These are phyloP conservation scores for Pythium coloratum DNA, from an alignment of 352 stramenopile species.

Conservation along the genomic window DNA sequence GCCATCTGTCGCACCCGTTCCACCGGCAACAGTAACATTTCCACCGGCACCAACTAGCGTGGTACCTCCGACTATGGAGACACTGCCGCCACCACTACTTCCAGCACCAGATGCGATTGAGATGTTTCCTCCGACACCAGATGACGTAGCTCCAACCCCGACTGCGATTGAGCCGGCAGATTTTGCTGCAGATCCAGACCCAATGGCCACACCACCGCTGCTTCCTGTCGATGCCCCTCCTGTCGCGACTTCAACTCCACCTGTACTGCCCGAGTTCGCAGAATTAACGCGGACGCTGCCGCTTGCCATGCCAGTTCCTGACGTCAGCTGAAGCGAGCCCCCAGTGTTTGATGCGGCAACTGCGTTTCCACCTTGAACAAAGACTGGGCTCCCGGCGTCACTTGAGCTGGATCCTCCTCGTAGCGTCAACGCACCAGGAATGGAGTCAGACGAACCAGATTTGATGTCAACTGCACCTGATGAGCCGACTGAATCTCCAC, in stretches of 20 bases:
- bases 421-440: conserved; percentile 16
- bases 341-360: not conserved
- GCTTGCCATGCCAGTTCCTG: conserved; percentile 12
- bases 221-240: conserved; percentile 5
- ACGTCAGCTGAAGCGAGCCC: conserved; percentile 16
- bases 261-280: conserved; percentile 6
- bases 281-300: conserved; percentile 10
- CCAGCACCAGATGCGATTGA: conserved; percentile 11
- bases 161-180: conserved; percentile 18
- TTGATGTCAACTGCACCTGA: conserved; percentile 23
- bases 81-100: not conserved
- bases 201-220: conserved; percentile 15
- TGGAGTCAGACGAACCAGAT: conserved; percentile 9
- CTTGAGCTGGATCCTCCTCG: conserved; percentile 12
- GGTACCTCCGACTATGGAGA: not conserved
- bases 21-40: conserved; percentile 19
- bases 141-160: not conserved
- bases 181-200: conserved; percentile 4
- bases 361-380: conserved; percentile 20
- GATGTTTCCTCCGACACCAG: conserved; percentile 12
- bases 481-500: conserved; percentile 17
- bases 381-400: conserved; percentile 15
- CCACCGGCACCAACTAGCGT: conserved; percentile 17
- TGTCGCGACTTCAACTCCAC: conserved; percentile 3
- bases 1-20: conserved; percentile 7